Base-by-base conservation (phyloP, 805 yeast species). In the Teunomyces tritomae region DNA sequence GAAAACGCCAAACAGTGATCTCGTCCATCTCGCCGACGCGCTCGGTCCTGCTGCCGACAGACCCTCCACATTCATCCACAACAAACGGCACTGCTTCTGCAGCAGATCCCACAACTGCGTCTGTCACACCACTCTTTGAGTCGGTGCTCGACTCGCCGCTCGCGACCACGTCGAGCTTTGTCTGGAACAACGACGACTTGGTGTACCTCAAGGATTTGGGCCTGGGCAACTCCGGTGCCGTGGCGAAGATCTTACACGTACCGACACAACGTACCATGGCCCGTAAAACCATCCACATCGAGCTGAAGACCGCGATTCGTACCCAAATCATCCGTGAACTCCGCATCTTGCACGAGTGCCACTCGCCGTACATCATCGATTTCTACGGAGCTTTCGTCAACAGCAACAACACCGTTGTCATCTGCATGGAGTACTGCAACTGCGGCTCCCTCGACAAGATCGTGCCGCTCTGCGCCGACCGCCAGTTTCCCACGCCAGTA, bases 341-440 rank as follows among this genome's bases (percentile, higher is more conserved):
- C 45, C 82, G 90, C 50, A 91, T 94, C 17, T 80, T 94, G 80
- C 96, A 89, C 63, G 96, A 88, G 60, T 92, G 97, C 61, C 84
- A 80, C 61, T 84, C 81, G 47, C 89, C 89, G 3, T 87, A 80
- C 57, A 91, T 94, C 40, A 87, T 92, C 43, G 89, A 87, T 40
- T 94, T 91, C 64, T 92, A 85, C 65, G 98, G 98, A 6, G 96
- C 97, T 0, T 87, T 85, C 59, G 77, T 89, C 44, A 79, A 79
- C 47, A 67, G 61, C 44, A 68, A 72, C 51, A 80, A 80, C 58
- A 87, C 89, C 51, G 91, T 94, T 13, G 85, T 89, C 10, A 87
- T 94, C 51, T 86, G 96, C 63, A 90, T 91, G 96, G 98, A 92
- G 67, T 91, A 88, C 67, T 88, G 92, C 81, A 96, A 92, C 65